These are phyloP conservation scores for maize (Zea mays) DNA, from an alignment of 176 grass and related monocot genomes.

Conservation along the genomic window DNA sequence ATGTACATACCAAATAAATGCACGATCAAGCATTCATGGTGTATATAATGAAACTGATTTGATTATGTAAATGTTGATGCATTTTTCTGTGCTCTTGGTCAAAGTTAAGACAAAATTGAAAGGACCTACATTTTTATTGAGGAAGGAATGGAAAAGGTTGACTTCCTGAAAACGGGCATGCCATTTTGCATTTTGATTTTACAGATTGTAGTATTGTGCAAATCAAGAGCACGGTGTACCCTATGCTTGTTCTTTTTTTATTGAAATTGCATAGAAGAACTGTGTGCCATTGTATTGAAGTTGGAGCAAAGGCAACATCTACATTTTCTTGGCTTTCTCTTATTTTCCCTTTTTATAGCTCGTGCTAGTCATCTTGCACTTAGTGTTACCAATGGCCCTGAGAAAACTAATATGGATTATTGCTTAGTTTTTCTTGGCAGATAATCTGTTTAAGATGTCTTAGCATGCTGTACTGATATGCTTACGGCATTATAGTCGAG, in stretches of 20 bases:
- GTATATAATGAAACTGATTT: neutral
- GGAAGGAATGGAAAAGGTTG: neutral
- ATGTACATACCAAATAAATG: neutral
- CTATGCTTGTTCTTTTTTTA: neutral
- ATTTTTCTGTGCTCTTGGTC: neutral
- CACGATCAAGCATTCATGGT: neutral
- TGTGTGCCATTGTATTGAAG: neutral
- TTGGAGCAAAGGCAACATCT: constrained; percentile 4
- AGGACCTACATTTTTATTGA: neutral
- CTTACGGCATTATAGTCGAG: neutral
- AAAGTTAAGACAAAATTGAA: neutral
- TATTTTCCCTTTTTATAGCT: neutral
- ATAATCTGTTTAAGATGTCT: neutral
- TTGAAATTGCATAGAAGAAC: neutral
- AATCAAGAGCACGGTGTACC: neutral
- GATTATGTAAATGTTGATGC: neutral
- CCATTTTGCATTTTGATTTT: neutral
- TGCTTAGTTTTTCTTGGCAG: neutral
- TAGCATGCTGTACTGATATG: neutral
- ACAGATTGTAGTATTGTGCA: neutral
- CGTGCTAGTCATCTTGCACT: neutral
- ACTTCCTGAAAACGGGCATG: neutral
- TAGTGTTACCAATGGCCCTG: neutral
- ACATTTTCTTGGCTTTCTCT: neutral
- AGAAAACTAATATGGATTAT: neutral